Evolutionary conservation across 257 asterid genomes (phyloP).

Genomic region (Capsicum pubescens): DNA sequence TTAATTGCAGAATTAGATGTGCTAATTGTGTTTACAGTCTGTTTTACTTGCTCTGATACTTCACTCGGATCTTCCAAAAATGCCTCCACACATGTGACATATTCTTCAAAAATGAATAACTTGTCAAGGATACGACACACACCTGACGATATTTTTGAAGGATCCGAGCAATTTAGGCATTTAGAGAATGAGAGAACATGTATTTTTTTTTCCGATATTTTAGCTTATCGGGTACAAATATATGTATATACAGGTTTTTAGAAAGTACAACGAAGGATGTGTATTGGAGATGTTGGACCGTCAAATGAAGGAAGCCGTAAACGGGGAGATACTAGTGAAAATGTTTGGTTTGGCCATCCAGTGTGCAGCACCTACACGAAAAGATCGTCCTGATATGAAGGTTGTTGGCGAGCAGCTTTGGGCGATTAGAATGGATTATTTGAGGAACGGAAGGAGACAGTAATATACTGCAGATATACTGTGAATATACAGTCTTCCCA

Average conservation of each 20-base stretch:
- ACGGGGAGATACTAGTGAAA: conserved; percentile 57
- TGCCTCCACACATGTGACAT: too few species aligned
- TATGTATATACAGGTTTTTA: conserved; percentile 65
- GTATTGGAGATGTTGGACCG: conserved; percentile 75
- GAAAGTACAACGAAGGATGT: conserved; percentile 61
- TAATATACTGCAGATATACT: conserved; percentile 18
- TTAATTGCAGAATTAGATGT: not conserved
- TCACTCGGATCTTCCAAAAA: not conserved
- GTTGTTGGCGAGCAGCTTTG: conserved; percentile 78
- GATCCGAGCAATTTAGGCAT: not conserved
- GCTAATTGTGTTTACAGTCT: not conserved
- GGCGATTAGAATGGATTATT: conserved; percentile 85
- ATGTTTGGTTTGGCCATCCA: conserved; percentile 81
- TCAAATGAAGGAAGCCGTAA: conserved; percentile 55
- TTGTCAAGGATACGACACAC: not conserved
- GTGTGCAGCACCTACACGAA: conserved; percentile 91
- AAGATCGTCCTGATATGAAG: conserved; percentile 93
- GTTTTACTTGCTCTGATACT: not conserved
- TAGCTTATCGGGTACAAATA: conserved; percentile 12
- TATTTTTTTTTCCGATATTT: not conserved
- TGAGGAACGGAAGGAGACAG: conserved; percentile 57
- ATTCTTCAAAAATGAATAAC: not conserved
- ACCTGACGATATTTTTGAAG: not conserved
- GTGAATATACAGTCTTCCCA: not conserved
- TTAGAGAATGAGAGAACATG: conserved; percentile 19